Base-by-base conservation (phyloP, 192 early-diverging fungal genomes). In the Geosiphon pyriformis region DNA sequence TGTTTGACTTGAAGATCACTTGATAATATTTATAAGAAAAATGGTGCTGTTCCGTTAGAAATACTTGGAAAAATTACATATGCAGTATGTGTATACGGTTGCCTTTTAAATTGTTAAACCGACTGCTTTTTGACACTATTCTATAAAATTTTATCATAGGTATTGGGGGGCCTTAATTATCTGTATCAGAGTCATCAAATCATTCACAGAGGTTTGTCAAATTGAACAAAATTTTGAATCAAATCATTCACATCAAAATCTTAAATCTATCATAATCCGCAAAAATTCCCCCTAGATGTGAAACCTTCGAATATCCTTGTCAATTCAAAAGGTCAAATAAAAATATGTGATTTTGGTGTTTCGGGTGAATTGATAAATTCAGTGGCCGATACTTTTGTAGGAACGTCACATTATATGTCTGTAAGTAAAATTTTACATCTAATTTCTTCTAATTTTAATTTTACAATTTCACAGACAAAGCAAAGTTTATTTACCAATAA, bases 341-440 rank as follows among this genome's bases (percentile, higher is more conserved):
- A 92, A 72, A 79, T 90, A 27, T 88, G 85, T 75, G 89, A 93
- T 72, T 93, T 93, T 82, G 96, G 96, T 29, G 94, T 99, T 26
- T 92, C 90, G 57, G 90, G 90, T 59, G 85, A 93, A 74, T 77
- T 95, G 62, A 83, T 90, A 65, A 87, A 86, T 74, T 93, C 90
- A 27, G 83, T 91, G 32, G 91, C 89, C 57, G 84, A 89, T 66
- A 93, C 90, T 0, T 93, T 93, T 83, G 90, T 93, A 22, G 91
- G 90, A 42, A 93, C 91, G 0, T 85, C 84, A 65, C 83, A 84
- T 63, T 93, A 93, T 71, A 93, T 93, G 90, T 86, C 86, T 60
- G 83, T 86, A 74, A 63, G 83, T 83, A 46, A 15, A 58, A n/a
- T 4, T 30, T 53, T 22, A 26, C 59, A 50, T 65, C 27, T 57